Conservation (phyloP, 805 yeast genomes). For the Candida pseudoglaebosa region DNA sequence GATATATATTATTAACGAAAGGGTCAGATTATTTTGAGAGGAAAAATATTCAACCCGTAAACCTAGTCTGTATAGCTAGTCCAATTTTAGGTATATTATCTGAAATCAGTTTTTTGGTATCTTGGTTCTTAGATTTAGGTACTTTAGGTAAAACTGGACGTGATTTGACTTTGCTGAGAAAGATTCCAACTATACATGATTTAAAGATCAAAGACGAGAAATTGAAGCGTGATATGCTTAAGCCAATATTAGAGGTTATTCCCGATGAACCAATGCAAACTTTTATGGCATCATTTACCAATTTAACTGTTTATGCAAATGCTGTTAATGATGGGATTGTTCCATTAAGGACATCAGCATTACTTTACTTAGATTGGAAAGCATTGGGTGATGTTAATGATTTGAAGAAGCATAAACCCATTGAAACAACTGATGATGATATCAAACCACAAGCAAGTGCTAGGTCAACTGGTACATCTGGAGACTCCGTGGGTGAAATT, state of each 20-base stretch:
- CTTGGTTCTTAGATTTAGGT: conserved; percentile 42
- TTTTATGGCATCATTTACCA: conserved; percentile 25
- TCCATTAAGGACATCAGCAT: conserved; percentile 40
- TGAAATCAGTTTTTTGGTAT: conserved; percentile 36
- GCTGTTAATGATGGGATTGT: conserved; percentile 45
- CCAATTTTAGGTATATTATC: conserved; percentile 41
- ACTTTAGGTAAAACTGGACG: conserved; percentile 44
- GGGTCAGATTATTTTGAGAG: conserved; percentile 28
- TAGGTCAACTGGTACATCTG: conserved; percentile 10
- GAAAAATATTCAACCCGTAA: conserved; percentile 24
- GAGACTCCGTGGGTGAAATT: conserved; percentile 26
- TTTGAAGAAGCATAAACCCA: conserved; percentile 15
- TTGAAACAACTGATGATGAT: conserved; percentile 5
- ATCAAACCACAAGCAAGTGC: conserved; percentile 2
- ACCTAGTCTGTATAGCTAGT: conserved; percentile 38
- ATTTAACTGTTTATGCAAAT: conserved; percentile 40
- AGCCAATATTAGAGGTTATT: conserved; percentile 34
- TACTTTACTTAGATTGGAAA: conserved; percentile 39
- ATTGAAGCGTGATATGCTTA: conserved; percentile 16
- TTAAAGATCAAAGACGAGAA: conserved; percentile 12
- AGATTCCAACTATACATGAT: conserved; percentile 22
- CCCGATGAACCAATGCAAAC: conserved; percentile 38
- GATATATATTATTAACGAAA: conserved; percentile 27
- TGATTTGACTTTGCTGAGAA: conserved; percentile 37
- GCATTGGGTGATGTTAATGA: conserved; percentile 38